These are phyloP conservation scores for Postia placenta DNA, from an alignment of 768 basidiomycete genomes.

Conservation along the genomic window DNA sequence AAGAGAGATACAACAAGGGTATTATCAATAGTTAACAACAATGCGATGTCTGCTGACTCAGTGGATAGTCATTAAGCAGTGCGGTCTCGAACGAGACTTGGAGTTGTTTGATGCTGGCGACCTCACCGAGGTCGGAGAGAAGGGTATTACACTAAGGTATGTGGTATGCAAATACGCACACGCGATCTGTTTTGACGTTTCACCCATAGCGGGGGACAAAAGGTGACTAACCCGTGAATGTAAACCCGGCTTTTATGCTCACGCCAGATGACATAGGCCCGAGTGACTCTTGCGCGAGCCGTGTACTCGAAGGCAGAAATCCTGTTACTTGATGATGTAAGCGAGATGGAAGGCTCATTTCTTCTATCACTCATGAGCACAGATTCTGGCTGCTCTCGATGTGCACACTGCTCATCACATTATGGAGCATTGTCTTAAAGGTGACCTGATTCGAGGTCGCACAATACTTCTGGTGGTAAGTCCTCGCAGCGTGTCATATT, in stretches of 20 bases:
- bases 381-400: conserved; percentile 41
- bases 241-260: conserved; percentile 26
- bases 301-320: conserved; percentile 54
- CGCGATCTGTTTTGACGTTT: not conserved
- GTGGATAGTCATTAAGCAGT: conserved; percentile 29
- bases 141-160: conserved; percentile 32
- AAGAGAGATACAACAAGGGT: conserved; percentile 39
- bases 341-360: not conserved
- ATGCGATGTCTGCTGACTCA: not conserved
- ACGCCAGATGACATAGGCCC: conserved; percentile 27
- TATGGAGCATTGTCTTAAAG: conserved; percentile 40
- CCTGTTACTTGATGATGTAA: conserved; percentile 62
- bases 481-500: not conserved
- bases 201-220: conserved; percentile 37
- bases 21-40: not conserved
- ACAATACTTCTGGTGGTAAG: conserved; percentile 45
- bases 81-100: conserved; percentile 27
- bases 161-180: not conserved
- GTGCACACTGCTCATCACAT: conserved; percentile 45
- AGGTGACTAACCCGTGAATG: conserved; percentile 19
- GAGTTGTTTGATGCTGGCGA: conserved; percentile 29
- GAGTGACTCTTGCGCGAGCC: conserved; percentile 47
- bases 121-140: conserved; percentile 36
- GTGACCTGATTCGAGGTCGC: conserved; percentile 39
- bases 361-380: not conserved